Base-by-base conservation (phyloP, 768 basidiomycete genomes). In the Tephrocybe sp. region DNA sequence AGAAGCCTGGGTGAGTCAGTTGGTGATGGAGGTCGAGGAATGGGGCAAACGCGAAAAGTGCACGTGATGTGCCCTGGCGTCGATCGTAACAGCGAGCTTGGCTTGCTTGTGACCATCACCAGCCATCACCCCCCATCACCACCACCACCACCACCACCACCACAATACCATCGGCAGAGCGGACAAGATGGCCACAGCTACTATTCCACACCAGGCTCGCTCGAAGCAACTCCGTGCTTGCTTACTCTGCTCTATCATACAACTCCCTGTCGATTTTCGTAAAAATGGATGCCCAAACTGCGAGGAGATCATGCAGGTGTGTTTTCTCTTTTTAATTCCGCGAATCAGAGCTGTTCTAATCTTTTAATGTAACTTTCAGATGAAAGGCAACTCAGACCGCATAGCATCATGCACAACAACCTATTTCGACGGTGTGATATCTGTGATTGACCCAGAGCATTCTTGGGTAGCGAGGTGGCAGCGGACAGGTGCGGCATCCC, bases 391-490 rank as follows among this genome's bases (percentile, higher is more conserved):
- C 45, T 75, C 81, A 5, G 97, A 98, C 55, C 80, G 91, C 18
- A 89, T 98, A 25, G 69, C 80, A 10, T 76, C 81, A 42, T 98
- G 94, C 67, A 99, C 96, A 9, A 95, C 93, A 21, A 85, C 89
- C 1, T 86, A 90, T 57, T 99, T 90, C 58, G 96, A 98, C 59
- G 97, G 97, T 11, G 78, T 93, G 33, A 90, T 98, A 56, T 83
- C 94, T 0, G 82, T 93, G 41, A 84, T 93, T 38, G 83, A 90
- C 61, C 88, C 95, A 2, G 85, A 90, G 59, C 78, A 79, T 42
- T 93, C 91, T 65, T 99, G 97, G 97, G 94, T 98, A 5, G 90
- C 91, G 6, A 81, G 90, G 58, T 99, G 95, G 94, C 95, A 99
- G 68, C 74, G 96, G 65, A 93, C 88, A 58, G 84, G 96, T 95